phyloP scores from a whole-genome alignment of 2,329 filamentous ascomycete genomes.

The Aspergillus sp. region DNA sequence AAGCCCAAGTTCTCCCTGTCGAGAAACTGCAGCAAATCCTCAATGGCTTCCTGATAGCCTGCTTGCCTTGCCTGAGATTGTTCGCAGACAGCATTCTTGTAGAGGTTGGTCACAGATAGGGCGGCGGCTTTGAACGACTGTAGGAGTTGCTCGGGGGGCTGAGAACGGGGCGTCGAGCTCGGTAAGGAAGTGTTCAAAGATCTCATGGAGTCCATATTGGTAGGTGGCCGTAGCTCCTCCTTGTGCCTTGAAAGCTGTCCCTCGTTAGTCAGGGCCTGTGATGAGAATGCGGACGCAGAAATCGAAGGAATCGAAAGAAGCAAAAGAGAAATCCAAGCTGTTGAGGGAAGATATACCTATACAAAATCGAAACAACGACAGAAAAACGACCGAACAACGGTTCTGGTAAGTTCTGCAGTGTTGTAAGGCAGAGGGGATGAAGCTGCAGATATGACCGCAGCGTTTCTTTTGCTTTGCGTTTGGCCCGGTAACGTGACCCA shows the following conservation, averaged over 20 bases:
- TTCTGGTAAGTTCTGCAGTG: constrained; percentile 5
- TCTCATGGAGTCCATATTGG: constrained; percentile 57
- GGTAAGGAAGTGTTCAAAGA: constrained; percentile 57
- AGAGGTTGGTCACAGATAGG: constrained; percentile 89
- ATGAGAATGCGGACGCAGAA: constrained; percentile 4
- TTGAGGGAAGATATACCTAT: not conserved
- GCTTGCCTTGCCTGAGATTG: constrained; percentile 68
- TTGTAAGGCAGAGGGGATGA: constrained; percentile 3
- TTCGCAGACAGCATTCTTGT: constrained; percentile 79
- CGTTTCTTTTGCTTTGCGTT: constrained; percentile 1
- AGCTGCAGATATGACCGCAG: constrained; percentile 6
- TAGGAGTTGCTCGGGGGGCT: constrained; percentile 56
- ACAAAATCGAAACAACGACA: not conserved
- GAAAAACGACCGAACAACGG: not conserved
- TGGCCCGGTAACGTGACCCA: constrained; percentile 33
- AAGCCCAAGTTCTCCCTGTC: constrained; percentile 75
- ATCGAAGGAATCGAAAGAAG: constrained; percentile 2
- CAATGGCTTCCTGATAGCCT: constrained; percentile 89
- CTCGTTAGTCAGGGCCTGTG: constrained; percentile 3
- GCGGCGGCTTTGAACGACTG: constrained; percentile 89
- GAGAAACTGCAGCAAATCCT: constrained; percentile 78
- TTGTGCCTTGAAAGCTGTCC: constrained; percentile 1
- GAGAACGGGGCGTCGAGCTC: constrained; percentile 42
- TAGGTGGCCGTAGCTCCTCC: constrained; percentile 6
- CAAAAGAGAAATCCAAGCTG: not conserved